phyloP scores from a whole-genome alignment of 2,329 filamentous ascomycete species.

The Fusarium poae region DNA sequence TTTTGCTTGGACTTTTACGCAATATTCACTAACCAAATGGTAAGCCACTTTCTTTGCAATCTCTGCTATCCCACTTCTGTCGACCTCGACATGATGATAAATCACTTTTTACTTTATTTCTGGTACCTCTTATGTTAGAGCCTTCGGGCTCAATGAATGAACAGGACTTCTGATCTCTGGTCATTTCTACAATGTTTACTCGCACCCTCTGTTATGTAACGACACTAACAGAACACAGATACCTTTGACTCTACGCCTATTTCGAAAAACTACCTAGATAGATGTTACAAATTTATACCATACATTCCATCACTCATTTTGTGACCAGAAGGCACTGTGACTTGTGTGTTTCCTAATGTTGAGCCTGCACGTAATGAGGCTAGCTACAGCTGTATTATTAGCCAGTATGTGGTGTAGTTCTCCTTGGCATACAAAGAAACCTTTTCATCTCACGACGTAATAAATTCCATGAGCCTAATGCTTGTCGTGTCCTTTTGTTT shows the following conservation, averaged over 20 bases:
- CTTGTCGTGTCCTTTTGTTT: slow-evolving; percentile 47
- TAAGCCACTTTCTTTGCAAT: slow-evolving; percentile 50
- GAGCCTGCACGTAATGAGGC: neutral
- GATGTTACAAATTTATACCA: neutral
- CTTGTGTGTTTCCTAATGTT: neutral
- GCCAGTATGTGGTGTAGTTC: neutral
- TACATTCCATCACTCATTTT: neutral
- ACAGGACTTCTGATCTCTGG: slow-evolving; percentile 81
- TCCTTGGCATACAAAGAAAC: neutral
- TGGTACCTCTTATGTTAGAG: slow-evolving; percentile 99
- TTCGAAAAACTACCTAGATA: neutral
- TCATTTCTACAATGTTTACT: slow-evolving; percentile 26
- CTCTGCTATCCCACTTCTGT: slow-evolving; percentile 37
- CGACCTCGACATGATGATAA: slow-evolving; percentile 75
- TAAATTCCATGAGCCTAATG: slow-evolving; percentile 31
- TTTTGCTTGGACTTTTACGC: neutral
- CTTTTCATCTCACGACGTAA: neutral
- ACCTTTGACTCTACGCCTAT: no score
- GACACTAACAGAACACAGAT: slow-evolving; percentile 42
- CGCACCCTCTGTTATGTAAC: slow-evolving; percentile 12
- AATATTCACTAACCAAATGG: slow-evolving; percentile 36
- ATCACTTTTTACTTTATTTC: slow-evolving; percentile 75
- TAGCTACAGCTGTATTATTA: neutral
- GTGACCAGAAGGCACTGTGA: neutral
- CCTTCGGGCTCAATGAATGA: slow-evolving; percentile 79